Evolutionary conservation across 1,284 basidiomycete genomes (phyloP), one percentile per base, ranked within the genome.

Genomic region (Cystobasidium sp.): DNA sequence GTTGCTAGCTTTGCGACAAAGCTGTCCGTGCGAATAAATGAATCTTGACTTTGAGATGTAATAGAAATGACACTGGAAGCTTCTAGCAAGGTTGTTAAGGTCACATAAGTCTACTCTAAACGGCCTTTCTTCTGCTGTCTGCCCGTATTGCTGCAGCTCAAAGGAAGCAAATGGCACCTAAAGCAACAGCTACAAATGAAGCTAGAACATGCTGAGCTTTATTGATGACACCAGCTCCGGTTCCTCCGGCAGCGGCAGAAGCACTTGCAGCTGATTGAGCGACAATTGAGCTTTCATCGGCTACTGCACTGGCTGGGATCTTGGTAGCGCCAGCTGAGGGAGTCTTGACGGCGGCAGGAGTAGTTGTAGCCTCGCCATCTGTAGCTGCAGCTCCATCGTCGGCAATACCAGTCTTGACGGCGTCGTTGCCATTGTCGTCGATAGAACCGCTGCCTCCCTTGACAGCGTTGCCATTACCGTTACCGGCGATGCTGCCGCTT

Each of bases 191-290:
- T 43, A 59, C 39, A 5, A 59, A 14, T 1, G 43, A 59, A 18
- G 56, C 56, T n/a, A 59, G 39, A 6, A 51, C 44, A 22, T 63
- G 61, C 22, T 47, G 61, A 14, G 44, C 24, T 47, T 47, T 22
- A n/a, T 31, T 51, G 16, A 20, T 16, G 20, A 10, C 39, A n/a
- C 18, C 61, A 24, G 61, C 61, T 24, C 61, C 61, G 5, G 43
- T 63, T 14, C 16, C 12, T 6, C 47, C 16, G n/a, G 1, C 65
- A 0, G 47, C 6, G 14, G 47, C 39, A 62, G 59, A 44, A 12
- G 59, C 39, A 24, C 3, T 44, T 62, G 22, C 46, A 49, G 64
- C n/a, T 52, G 5, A 2, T 31, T 2, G 31, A 5, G 31, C 1
- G 31, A 1, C 31, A 31, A 5, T 31, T 31, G 31, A 31, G 31